phyloP scores from a whole-genome alignment of 257 asterid species.

The Perilla frutescens region DNA sequence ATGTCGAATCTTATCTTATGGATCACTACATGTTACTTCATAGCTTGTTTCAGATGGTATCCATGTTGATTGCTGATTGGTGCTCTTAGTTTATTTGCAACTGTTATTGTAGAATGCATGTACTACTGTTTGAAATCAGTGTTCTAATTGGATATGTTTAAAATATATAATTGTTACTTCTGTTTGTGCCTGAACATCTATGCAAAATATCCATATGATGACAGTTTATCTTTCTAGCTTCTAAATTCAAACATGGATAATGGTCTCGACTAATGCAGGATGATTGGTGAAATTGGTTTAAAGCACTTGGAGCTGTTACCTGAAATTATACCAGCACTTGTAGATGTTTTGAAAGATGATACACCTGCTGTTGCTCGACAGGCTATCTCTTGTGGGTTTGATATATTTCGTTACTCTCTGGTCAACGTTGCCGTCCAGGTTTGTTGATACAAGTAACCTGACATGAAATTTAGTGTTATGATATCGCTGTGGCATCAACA shows the following conservation, averaged over 20 bases:
- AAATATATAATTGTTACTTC: not conserved
- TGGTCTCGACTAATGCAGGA: conserved; percentile 52
- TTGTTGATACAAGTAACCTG: conserved; percentile 31
- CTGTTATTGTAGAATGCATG: not conserved
- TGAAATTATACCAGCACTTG: conserved; percentile 76
- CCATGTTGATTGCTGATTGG: conserved; percentile 2
- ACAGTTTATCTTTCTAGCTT: conserved; percentile 2
- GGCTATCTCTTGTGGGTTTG: conserved; percentile 79
- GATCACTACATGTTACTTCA: not conserved
- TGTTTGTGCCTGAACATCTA: conserved; percentile 8
- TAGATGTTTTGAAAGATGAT: conserved; percentile 72
- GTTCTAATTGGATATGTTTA: not conserved
- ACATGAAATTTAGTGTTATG: conserved; percentile 1
- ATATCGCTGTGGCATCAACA: conserved; percentile 30
- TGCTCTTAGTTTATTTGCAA: conserved; percentile 5
- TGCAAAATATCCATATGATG: not conserved
- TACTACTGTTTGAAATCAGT: conserved; percentile 3
- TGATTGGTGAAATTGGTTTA: conserved; percentile 80
- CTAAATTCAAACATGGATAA: conserved; percentile 9
- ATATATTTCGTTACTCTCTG: conserved; percentile 72
- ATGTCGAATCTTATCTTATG: not conserved
- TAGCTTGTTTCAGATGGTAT: conserved; percentile 5
- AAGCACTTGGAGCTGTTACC: conserved; percentile 76
- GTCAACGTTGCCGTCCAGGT: conserved; percentile 81
- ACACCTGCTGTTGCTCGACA: conserved; percentile 96